A percentile compares a stretch with the other conserved stretches of the same genome.
Conservation (phyloP, 2,329 filamentous ascomycete genomes). For the Penicillium sp. region DNA sequence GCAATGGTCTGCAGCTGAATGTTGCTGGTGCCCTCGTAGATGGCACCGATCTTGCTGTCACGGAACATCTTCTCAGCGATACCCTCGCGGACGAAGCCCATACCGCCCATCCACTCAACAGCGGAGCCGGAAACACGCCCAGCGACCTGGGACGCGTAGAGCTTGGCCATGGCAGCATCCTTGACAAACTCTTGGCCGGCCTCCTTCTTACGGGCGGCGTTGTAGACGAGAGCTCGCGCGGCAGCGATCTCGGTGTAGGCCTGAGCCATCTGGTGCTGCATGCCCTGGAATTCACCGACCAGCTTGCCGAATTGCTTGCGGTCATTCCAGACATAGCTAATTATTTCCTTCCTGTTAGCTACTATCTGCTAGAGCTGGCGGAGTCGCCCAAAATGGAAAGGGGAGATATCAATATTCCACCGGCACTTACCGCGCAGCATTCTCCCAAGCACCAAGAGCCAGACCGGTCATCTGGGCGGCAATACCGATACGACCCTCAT, state of each 20-base stretch:
- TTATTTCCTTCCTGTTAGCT: too few species aligned
- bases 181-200: conserved; percentile 89
- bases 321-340: conserved; percentile 92
- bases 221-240: conserved; percentile 87
- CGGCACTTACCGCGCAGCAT: conserved; percentile 64
- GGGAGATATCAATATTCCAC: too few species aligned
- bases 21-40: conserved; percentile 78
- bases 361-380: too few species aligned
- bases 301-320: conserved; percentile 92
- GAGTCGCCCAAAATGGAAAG: too few species aligned
- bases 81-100: conserved; percentile 96
- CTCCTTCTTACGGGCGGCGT: conserved; percentile 96
- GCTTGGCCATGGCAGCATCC: conserved; percentile 97
- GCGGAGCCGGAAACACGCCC: conserved; percentile 77
- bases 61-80: conserved; percentile 97
- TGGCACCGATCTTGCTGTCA: conserved; percentile 97
- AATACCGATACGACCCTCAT: conserved; percentile 96
- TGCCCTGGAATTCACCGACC: conserved; percentile 95
- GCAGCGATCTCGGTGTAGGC: conserved; percentile 90
- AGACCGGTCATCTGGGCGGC: conserved; percentile 98
- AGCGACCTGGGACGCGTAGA: conserved; percentile 89
- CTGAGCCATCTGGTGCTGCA: conserved; percentile 98
- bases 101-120: conserved; percentile 98
- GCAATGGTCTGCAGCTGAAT: conserved; percentile 67
- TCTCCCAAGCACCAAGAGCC: conserved; percentile 89